A percentile compares a stretch with the other conserved stretches of the same genome.
These are phyloP conservation scores for Vigna nakashimae DNA, from an alignment of 306 rosid genomes.

Conservation along the genomic window DNA sequence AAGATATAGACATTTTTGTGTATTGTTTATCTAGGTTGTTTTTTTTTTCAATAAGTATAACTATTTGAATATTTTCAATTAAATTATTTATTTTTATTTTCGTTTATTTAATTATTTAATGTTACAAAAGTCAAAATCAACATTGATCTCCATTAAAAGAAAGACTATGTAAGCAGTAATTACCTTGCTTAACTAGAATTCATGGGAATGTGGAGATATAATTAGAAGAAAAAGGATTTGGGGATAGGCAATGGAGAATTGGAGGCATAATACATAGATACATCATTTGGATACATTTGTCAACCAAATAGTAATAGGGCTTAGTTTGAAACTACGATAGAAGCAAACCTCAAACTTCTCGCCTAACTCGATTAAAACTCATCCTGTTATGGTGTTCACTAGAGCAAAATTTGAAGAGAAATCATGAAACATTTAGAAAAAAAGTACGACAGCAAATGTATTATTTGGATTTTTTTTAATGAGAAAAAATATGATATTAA, in stretches of 20 bases:
- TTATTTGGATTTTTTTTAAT: slow-evolving; percentile 18
- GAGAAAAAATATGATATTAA: slow-evolving; percentile 35
- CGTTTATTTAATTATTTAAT: too few species aligned
- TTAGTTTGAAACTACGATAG: not conserved
- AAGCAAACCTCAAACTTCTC: not conserved
- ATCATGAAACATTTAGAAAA: not conserved
- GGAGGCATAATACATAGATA: not conserved
- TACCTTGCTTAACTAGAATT: too few species aligned
- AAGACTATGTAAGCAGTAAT: too few species aligned
- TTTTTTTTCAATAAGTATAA: too few species aligned
- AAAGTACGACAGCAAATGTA: slow-evolving; percentile 8
- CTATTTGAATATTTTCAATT: too few species aligned
- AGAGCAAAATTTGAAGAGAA: not conserved
- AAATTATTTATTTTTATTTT: too few species aligned
- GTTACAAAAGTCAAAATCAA: too few species aligned
- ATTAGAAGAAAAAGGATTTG: not conserved
- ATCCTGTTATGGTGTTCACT: not conserved
- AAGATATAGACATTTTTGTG: too few species aligned
- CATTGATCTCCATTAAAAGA: too few species aligned
- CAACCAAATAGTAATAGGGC: not conserved
- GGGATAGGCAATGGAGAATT: not conserved
- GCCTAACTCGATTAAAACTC: not conserved
- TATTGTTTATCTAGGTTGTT: too few species aligned
- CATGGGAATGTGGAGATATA: too few species aligned
- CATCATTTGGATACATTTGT: not conserved